Evolutionary conservation across 768 basidiomycete species (phyloP).

Genomic region (Jaapia argillacea): DNA sequence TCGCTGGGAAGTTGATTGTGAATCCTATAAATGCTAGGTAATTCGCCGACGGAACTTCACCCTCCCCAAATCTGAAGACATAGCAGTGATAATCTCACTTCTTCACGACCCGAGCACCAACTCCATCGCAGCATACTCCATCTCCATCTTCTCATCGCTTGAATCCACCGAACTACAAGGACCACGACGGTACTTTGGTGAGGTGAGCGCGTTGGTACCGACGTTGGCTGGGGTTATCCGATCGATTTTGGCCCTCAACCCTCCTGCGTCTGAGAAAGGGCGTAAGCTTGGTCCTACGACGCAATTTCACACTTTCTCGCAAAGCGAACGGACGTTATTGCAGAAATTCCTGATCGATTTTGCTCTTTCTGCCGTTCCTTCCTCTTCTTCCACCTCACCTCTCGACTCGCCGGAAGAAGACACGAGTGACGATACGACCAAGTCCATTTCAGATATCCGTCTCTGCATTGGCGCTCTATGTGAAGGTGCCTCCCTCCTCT

Average conservation of each 20-base stretch:
- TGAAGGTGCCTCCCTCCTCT: slow-evolving; percentile 37
- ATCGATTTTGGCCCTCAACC: slow-evolving; percentile 16
- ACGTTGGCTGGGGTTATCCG: slow-evolving; percentile 26
- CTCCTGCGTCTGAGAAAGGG: no score
- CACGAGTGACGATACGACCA: slow-evolving; percentile 2
- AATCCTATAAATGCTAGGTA: no score
- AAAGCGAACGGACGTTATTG: slow-evolving; percentile 26
- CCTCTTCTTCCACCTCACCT: no score
- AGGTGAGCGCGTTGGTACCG: slow-evolving; percentile 22
- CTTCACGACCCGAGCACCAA: slow-evolving; percentile 27
- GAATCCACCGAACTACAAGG: no score
- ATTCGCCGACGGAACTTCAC: slow-evolving; percentile 33
- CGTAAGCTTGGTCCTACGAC: no score
- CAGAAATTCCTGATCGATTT: slow-evolving; percentile 31
- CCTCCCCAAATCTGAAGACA: slow-evolving; percentile 34
- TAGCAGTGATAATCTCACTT: slow-evolving; percentile 33
- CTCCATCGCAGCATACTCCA: slow-evolving; percentile 27
- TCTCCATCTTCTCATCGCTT: slow-evolving; percentile 20
- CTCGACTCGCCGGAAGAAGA: no score
- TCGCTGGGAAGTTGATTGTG: no score
- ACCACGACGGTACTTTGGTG: no score
- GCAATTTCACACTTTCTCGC: slow-evolving; percentile 41
- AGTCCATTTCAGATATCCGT: slow-evolving; percentile 24
- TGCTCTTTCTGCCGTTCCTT: slow-evolving; percentile 24
- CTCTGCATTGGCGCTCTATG: slow-evolving; percentile 40